Base-by-base conservation (phyloP, 2,329 filamentous ascomycete genomes). In the Triangularia verruculosa region DNA sequence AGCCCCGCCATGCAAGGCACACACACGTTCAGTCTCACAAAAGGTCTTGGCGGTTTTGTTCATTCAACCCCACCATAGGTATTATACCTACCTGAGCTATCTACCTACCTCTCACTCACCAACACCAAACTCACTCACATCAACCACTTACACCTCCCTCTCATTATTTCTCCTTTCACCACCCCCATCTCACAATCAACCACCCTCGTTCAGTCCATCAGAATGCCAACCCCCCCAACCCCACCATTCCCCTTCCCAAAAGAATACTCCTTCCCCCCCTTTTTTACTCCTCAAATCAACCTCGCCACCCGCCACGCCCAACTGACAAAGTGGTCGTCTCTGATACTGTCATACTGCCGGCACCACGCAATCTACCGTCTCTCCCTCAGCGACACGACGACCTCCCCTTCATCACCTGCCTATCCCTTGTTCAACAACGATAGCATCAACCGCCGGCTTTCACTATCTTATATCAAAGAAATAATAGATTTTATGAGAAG, bases 271-370 rank as follows among this genome's bases (percentile, higher is more conserved):
- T 94, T 92, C 80, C 91, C 91, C 0, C 89, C 91, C 73, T 93
- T 95, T 87, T 95, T 91, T 85, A 93, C 90, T 62, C 87, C 86
- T 61, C 91, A 95, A 77, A 85, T 88, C 34, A 92, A 92, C 78
- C 81, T 86, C 66, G 84, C 85, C 28, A 94, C 90, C 9, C 88
- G 84, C 73, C 86, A 89, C 77, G 87, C 89, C 54, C 92, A 95
- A 74, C 87, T 93, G 66, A 81, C 85, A 64, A 93, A 93, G 78
- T 99, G 95, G 95, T 88, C 90, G n/a, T 77, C 86, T 30, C 86
- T 97, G 15, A 86, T 98, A 73, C 92, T 93, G 66, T 78, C 88
- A 73, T 97, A 96, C 87, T 92, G 90, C 77, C 86, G 87, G 0
- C 84, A 91, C 78, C 83, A 94, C 79, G 87, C 86, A 70, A 79